These are phyloP conservation scores for Eucommia ulmoides DNA, from an alignment of 257 asterid genomes.

Conservation along the genomic window DNA sequence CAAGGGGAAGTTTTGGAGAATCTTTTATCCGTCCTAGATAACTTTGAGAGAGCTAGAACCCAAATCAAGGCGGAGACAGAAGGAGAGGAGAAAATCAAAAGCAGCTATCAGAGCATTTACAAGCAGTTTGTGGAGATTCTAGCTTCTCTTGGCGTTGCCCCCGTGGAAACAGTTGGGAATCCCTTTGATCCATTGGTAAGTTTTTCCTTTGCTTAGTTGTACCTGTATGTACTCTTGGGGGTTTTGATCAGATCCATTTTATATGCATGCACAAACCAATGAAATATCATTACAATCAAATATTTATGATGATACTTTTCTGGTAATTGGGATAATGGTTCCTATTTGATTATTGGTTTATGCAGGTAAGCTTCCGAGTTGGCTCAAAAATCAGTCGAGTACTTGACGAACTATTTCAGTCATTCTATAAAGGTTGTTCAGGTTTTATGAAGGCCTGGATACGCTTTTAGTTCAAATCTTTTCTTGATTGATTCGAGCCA, in stretches of 20 bases:
- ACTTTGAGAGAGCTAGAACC: constrained; percentile 72
- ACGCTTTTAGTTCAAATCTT: constrained; percentile 36
- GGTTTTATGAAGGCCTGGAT: constrained; percentile 51
- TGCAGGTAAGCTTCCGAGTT: constrained; percentile 70
- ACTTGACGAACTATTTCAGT: constrained; percentile 38
- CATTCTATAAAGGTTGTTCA: constrained; percentile 44
- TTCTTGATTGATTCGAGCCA: constrained; percentile 37
- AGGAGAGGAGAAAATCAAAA: constrained; percentile 63
- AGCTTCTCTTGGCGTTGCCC: constrained; percentile 54
- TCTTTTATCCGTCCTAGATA: constrained; percentile 68
- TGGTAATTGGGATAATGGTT: constrained; percentile 14
- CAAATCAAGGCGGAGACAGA: constrained; percentile 66
- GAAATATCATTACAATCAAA: not conserved
- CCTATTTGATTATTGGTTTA: constrained; percentile 30
- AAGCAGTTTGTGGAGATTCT: constrained; percentile 73
- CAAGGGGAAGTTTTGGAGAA: constrained; percentile 72
- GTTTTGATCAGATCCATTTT: constrained; percentile 4
- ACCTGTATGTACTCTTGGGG: constrained; percentile 2
- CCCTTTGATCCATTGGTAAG: constrained; percentile 77
- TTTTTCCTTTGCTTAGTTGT: constrained; percentile 7
- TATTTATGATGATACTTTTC: not conserved
- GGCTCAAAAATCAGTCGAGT: constrained; percentile 60
- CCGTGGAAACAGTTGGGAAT: constrained; percentile 56
- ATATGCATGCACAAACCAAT: not conserved
- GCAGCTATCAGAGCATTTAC: constrained; percentile 67